Percentiles rank a stretch among this genome's conserved stretches.
Conservation (phyloP, 2,329 filamentous ascomycete species). For the Botrytis cinerea region DNA sequence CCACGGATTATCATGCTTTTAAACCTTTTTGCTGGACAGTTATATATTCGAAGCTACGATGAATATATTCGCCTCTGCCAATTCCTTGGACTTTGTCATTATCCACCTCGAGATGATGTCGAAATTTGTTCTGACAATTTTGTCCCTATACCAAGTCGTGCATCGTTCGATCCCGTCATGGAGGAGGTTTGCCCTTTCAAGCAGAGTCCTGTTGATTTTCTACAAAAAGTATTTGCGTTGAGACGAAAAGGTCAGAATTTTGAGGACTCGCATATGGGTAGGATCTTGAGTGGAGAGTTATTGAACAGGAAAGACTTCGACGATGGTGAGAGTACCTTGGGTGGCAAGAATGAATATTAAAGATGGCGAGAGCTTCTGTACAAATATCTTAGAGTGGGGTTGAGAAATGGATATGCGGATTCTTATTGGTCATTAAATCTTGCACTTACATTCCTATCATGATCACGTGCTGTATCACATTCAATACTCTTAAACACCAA, state of each 20-base stretch:
- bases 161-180: slow-evolving; percentile 20
- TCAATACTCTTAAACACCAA: neutral
- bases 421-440: neutral
- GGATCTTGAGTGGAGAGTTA: slow-evolving; percentile 44
- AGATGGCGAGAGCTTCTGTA: neutral
- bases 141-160: slow-evolving; percentile 29
- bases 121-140: slow-evolving; percentile 43
- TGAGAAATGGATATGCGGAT: neutral
- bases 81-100: slow-evolving; percentile 52
- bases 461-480: neutral
- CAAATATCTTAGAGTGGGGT: neutral
- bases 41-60: slow-evolving; percentile 57
- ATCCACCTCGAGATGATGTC: slow-evolving; percentile 22
- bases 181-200: slow-evolving; percentile 39
- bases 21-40: slow-evolving; percentile 67
- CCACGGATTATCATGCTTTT: slow-evolving; percentile 48
- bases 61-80: slow-evolving; percentile 58
- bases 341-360: neutral
- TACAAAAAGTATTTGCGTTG: slow-evolving; percentile 44
- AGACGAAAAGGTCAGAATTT: slow-evolving; percentile 45
- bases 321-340: no score
- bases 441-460: neutral
- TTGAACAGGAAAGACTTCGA: slow-evolving; percentile 30
- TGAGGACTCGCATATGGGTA: slow-evolving; percentile 50
- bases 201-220: slow-evolving; percentile 46